Conservation (phyloP, 805 yeast species). For the Cephaloascus albidus region DNA sequence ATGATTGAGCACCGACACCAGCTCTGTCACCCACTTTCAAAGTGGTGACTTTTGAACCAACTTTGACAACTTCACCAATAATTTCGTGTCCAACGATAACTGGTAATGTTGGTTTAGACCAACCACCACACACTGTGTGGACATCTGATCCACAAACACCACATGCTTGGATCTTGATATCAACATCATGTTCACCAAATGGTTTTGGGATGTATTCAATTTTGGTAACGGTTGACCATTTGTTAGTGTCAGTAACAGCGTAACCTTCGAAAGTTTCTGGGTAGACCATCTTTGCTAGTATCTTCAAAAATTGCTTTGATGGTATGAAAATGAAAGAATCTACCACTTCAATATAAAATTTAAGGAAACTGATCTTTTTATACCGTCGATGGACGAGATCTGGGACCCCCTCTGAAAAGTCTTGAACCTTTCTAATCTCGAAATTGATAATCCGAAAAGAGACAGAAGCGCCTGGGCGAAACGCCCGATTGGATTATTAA, state of each 20-base stretch:
- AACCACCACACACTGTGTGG: conserved; percentile 32
- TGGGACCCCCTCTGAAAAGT: too few relatives aligned
- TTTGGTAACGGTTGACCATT: conserved; percentile 20
- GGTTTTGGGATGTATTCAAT: conserved; percentile 23
- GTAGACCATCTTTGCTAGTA: conserved; percentile 12
- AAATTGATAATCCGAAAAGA: too few relatives aligned
- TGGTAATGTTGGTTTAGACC: conserved; percentile 19
- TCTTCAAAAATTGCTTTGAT: too few relatives aligned
- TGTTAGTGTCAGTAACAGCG: conserved; percentile 21
- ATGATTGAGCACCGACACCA: conserved; percentile 24
- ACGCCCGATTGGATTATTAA: too few relatives aligned
- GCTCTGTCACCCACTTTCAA: conserved; percentile 27
- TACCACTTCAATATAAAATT: too few relatives aligned
- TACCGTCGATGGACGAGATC: too few relatives aligned
- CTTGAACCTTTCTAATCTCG: too few relatives aligned
- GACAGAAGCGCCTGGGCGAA: too few relatives aligned
- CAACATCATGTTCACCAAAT: conserved; percentile 30
- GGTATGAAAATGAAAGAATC: too few relatives aligned
- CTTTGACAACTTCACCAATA: conserved; percentile 20
- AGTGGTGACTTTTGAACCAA: conserved; percentile 13
- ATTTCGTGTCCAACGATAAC: conserved; percentile 44
- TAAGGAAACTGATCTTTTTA: too few relatives aligned
- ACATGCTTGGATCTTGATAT: conserved; percentile 35
- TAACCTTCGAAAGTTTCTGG: conserved; percentile 29
- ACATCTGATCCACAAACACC: conserved; percentile 45